A percentile compares a stretch with the other conserved stretches of the same genome.
Conservation (phyloP, 2,329 filamentous ascomycete genomes). For the Neoscytalidium dimidiatum region DNA sequence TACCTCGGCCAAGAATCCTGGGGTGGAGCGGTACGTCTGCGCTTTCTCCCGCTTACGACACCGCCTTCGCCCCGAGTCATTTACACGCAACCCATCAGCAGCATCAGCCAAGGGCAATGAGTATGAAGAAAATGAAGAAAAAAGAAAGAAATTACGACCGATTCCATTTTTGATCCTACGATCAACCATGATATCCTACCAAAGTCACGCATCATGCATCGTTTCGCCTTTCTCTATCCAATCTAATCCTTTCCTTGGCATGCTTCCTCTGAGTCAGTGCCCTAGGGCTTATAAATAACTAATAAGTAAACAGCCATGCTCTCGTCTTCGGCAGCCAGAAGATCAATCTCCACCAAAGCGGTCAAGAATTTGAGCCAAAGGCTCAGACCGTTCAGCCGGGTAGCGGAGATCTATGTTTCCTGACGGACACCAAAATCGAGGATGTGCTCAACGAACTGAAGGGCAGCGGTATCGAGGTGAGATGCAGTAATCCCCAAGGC, state of each 20-base stretch:
- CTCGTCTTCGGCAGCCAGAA: conserved; percentile 23
- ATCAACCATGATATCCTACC: too few species aligned
- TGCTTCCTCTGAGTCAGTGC: not conserved
- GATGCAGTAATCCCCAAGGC: too few species aligned
- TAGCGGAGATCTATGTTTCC: conserved; percentile 22
- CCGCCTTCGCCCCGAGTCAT: not conserved
- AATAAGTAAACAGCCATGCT: conserved; percentile 6
- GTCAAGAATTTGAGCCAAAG: conserved; percentile 25
- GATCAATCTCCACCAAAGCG: conserved; percentile 22
- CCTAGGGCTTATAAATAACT: not conserved
- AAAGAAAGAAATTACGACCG: too few species aligned
- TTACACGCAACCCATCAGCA: too few species aligned
- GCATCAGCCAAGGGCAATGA: too few species aligned
- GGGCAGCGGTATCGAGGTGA: conserved; percentile 20
- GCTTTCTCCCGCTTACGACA: not conserved
- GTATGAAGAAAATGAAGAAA: too few species aligned
- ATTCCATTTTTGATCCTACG: too few species aligned
- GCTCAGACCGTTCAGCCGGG: conserved; percentile 21
- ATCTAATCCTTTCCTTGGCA: not conserved
- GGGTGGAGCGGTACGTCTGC: conserved; percentile 11
- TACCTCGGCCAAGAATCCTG: conserved; percentile 4
- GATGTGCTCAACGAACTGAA: conserved; percentile 19
- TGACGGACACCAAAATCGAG: conserved; percentile 18
- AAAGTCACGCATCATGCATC: too few species aligned
- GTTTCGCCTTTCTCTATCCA: too few species aligned